These are phyloP conservation scores for Hylodesmum podocarpum DNA, from an alignment of 306 rosid genomes.

Conservation along the genomic window DNA sequence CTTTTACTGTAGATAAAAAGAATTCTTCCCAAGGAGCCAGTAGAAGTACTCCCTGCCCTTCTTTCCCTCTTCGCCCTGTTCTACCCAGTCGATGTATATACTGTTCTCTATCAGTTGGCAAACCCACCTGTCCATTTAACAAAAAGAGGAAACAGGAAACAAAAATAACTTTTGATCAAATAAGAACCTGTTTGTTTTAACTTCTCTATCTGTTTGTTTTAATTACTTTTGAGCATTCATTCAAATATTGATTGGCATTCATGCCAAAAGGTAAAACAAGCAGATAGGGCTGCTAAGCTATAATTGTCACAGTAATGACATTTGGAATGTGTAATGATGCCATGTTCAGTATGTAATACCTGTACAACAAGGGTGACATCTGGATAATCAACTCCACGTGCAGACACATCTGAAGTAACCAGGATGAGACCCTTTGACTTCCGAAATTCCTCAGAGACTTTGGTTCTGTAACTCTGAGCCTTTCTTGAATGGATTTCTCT, in stretches of 20 bases:
- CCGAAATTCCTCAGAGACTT: conserved; percentile 91
- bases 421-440: conserved; percentile 90
- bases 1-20: conserved; percentile 63
- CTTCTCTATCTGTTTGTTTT: neutral
- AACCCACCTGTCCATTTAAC: conserved; percentile 62
- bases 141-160: neutral
- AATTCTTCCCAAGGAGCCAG: conserved; percentile 96
- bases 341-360: conserved; percentile 44
- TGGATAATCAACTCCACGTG: conserved; percentile 98
- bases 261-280: neutral
- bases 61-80: conserved; percentile 96
- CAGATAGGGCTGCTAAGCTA: neutral
- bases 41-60: conserved; percentile 84
- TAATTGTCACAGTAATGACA: neutral
- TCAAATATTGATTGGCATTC: neutral
- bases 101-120: conserved; percentile 86
- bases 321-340: neutral
- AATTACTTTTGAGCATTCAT: neutral
- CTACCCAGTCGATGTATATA: conserved; percentile 93
- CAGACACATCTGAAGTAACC: conserved; percentile 96
- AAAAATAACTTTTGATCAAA: neutral
- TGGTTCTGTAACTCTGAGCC: conserved; percentile 85
- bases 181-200: neutral
- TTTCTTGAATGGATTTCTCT: conserved; percentile 98
- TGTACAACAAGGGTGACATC: conserved; percentile 92